These are phyloP conservation scores for Auriscalpium vulgare DNA, from an alignment of 768 basidiomycete genomes.

Conservation along the genomic window DNA sequence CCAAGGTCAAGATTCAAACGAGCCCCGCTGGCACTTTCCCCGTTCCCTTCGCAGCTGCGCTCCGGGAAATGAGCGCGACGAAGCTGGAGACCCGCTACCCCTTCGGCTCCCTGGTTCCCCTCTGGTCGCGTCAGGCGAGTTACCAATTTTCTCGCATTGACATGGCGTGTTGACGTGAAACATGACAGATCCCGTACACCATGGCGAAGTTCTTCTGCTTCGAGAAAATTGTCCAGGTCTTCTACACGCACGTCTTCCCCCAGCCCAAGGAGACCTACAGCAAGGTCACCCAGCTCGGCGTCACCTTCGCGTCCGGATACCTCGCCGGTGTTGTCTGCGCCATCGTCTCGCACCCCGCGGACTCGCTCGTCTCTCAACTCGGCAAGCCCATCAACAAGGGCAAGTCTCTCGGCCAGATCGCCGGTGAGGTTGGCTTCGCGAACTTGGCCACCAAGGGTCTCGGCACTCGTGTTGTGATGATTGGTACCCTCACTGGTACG, in stretches of 20 bases:
- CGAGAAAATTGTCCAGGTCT: constrained; percentile 79
- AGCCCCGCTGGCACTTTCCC: constrained; percentile 72
- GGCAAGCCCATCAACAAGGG: constrained; percentile 85
- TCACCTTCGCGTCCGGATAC: constrained; percentile 89
- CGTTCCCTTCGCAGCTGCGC: constrained; percentile 60
- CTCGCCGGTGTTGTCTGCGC: constrained; percentile 95
- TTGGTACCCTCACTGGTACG: constrained; percentile 29
- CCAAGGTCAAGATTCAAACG: constrained; percentile 87
- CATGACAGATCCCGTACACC: constrained; percentile 86
- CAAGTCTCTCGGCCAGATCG: constrained; percentile 65
- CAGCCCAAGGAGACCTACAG: constrained; percentile 69
- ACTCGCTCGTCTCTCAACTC: constrained; percentile 88
- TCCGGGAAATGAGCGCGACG: constrained; percentile 59
- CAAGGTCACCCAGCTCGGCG: constrained; percentile 78
- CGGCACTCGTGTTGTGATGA: constrained; percentile 82
- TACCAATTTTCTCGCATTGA: not conserved
- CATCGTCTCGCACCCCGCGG: constrained; percentile 93
- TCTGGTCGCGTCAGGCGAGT: constrained; percentile 81
- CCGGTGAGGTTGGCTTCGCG: constrained; percentile 57
- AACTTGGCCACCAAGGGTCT: constrained; percentile 78
- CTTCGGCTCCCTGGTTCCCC: constrained; percentile 77
- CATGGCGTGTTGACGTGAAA: not conserved
- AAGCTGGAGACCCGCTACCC: constrained; percentile 73
- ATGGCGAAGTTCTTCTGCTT: constrained; percentile 99
- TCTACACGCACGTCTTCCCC: constrained; percentile 84